A percentile compares a stretch with the other conserved stretches of the same genome.
These are phyloP conservation scores for Plenodomus lindquistii DNA, from an alignment of 2,329 filamentous ascomycete species.

Conservation along the genomic window DNA sequence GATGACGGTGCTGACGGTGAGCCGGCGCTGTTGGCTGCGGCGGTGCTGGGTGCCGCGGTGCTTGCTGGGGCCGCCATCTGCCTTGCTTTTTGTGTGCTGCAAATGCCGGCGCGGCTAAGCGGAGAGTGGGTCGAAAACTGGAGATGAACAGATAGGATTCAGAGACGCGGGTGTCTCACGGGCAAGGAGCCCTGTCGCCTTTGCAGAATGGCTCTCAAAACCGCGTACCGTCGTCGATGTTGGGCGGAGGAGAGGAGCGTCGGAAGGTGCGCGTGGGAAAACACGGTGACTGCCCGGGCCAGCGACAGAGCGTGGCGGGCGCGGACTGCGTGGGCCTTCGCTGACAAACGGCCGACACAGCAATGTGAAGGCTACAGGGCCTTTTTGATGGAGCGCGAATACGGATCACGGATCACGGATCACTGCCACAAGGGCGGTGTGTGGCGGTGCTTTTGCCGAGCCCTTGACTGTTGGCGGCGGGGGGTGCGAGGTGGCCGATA, in stretches of 20 bases:
- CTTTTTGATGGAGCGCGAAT: neutral
- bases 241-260: constrained; percentile 37
- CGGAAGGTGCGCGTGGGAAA: constrained; percentile 37
- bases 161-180: constrained; percentile 46
- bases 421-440: neutral
- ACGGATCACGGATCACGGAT: neutral
- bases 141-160: constrained; percentile 9
- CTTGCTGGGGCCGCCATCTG: constrained; percentile 41
- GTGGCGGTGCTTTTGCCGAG: neutral
- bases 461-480: neutral
- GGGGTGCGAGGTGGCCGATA: neutral
- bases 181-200: constrained; percentile 43
- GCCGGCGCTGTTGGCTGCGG: constrained; percentile 29
- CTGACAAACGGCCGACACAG: neutral
- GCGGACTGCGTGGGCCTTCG: neutral
- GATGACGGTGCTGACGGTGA: constrained; percentile 42
- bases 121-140: constrained; percentile 18
- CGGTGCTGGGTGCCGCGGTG: constrained; percentile 5
- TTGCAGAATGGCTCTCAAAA: constrained; percentile 45
- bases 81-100: constrained; percentile 12
- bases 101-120: constrained; percentile 15
- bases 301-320: constrained; percentile 7
- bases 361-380: neutral
- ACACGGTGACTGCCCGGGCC: constrained; percentile 30
- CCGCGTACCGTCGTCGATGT: constrained; percentile 34